phyloP scores from a whole-genome alignment of 1,284 basidiomycete species.

The Ceratobasidium sp. region DNA sequence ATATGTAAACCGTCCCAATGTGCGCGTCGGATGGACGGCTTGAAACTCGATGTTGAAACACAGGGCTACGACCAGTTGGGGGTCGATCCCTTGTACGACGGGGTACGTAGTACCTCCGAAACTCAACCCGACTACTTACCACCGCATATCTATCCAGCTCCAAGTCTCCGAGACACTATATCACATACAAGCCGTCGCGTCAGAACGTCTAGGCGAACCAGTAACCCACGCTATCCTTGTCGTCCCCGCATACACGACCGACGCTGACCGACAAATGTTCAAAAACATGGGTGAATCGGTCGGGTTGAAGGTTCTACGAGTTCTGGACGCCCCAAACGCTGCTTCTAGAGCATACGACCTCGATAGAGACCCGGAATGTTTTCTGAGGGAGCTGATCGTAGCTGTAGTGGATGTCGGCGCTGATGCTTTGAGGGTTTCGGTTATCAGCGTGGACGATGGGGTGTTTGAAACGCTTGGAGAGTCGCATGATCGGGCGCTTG shows the following conservation, averaged over 20 bases:
- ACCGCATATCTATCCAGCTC: not conserved
- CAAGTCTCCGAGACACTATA: not conserved
- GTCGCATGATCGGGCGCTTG: not conserved
- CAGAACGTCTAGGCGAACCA: not conserved
- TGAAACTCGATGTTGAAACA: too few species aligned
- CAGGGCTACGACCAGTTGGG: too few species aligned
- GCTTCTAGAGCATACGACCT: not conserved
- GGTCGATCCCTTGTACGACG: not conserved
- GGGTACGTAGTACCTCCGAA: not conserved
- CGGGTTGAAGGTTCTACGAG: not conserved
- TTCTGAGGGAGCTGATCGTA: not conserved
- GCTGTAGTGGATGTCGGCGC: not conserved
- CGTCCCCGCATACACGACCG: not conserved
- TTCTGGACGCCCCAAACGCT: not conserved
- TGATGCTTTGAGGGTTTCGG: not conserved
- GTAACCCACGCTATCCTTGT: conserved; percentile 6
- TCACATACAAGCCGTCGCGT: not conserved
- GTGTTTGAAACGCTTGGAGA: not conserved
- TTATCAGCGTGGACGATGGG: not conserved
- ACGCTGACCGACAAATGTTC: not conserved
- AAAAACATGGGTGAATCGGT: not conserved
- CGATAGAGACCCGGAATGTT: not conserved
- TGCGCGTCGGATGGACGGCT: too few species aligned
- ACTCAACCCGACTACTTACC: not conserved
- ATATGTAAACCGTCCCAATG: too few species aligned